Evolutionary conservation across 2,329 filamentous ascomycete species (phyloP), one percentile per base, ranked within the genome.

Genomic region (Graphilbum sp.): DNA sequence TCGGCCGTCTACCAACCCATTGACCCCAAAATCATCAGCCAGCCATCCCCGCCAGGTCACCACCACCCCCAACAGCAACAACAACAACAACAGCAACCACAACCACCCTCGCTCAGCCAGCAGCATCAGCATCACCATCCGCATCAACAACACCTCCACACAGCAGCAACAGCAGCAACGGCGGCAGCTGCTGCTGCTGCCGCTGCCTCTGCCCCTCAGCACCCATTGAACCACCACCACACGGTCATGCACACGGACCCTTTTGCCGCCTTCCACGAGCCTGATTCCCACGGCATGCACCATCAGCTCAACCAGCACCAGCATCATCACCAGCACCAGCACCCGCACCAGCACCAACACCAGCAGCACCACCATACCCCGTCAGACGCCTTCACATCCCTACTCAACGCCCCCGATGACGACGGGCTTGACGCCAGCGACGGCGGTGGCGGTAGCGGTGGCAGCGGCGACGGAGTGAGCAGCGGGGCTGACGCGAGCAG

Each of bases 1-100:
- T 54, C 18, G 40, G 53, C 2, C 13, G 49, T 50, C 27, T 54
- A 55, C 49, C 66, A 71, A 38, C 69, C 68, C 20, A 72, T 74
- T 51, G 69, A 74, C 48, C 69, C 69, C n/a, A 67, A 69, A 46
- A 72, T 73, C 38, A 72, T 72, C 46, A 63, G 58, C 34, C 62
- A 65, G 37, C 48, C 56, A 1, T 45, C 51, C 2, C 48, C 48
- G 19, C 50, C 53, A 9, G n/a, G n/a, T 23, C 51, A 34, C 19
- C 34, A 36, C 17, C 24, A 38, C 10, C 31, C 16, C 16, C 38
- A 34, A 31, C 39, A 41, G n/a, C n/a, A n/a, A n/a, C n/a, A n/a
- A n/a, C n/a, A 23, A 9, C 33, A 34, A 8, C 33, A 34, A 15
- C 33, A 34, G 33, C 19, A 23, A 34, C 33, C 23, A 16, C 33